phyloP scores from a whole-genome alignment of 176 grass and related monocot species.

The Triticum turgidum region DNA sequence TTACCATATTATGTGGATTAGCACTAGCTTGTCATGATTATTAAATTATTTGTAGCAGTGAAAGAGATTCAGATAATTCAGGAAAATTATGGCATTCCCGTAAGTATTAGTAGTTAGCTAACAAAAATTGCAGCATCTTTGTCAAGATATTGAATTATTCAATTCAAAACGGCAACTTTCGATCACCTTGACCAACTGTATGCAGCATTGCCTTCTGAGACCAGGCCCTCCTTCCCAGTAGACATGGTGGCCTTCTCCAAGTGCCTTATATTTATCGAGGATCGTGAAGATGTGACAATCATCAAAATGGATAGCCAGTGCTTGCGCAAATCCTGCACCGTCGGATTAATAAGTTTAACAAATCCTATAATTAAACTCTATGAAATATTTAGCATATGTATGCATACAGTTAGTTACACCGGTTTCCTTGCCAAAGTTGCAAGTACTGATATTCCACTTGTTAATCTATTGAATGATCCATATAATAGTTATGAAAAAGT shows the following conservation, averaged over 20 bases:
- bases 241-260: constrained; percentile 96
- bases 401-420: neutral
- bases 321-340: constrained; percentile 84
- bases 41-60: constrained; percentile 3
- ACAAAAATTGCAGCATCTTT: neutral
- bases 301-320: constrained; percentile 97
- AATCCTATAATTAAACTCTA: constrained; percentile 6
- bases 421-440: neutral
- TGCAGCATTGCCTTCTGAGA: constrained; percentile 97
- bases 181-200: constrained; percentile 98
- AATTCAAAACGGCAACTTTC: constrained; percentile 18
- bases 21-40: neutral
- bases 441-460: neutral
- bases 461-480: neutral
- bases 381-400: constrained; percentile 26
- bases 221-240: constrained; percentile 89
- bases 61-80: neutral
- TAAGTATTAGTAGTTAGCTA: constrained; percentile 2
- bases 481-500: neutral
- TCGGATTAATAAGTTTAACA: constrained; percentile 11
- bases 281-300: constrained; percentile 97
- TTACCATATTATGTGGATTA: neutral
- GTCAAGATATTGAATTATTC: constrained; percentile 3
- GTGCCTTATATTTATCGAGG: constrained; percentile 94
- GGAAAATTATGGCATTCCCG: neutral